Evolutionary conservation across 257 asterid species (phyloP), one percentile per base, ranked within the genome.

Genomic region (Solanum commersonii): DNA sequence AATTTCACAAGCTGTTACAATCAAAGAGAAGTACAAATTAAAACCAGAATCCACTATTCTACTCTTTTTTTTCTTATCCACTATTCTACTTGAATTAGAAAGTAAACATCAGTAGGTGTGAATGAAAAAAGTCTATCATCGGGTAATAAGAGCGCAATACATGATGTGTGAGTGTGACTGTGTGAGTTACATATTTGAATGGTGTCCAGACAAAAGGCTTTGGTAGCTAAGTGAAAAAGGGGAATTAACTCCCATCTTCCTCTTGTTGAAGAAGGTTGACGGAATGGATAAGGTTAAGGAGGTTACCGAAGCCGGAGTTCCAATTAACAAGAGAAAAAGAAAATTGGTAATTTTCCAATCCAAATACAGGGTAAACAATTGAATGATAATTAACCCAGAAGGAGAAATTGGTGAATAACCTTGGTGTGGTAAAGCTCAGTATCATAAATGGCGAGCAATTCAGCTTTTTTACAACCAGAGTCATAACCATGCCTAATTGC

Each of bases 401-500:
- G 12, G 10, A 73, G 15, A 33, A 40, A 23, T 49, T 46, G 29
- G 10, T 12, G 52, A 67, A 8, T 42, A 46, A 96, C 99, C 99
- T 97, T 96, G 49, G 95, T 84, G 90, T 96, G 99, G 89, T 96
- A 97, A 84, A 96, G 93, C 49, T 91, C 86, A 52, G 98, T 89
- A 82, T 97, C 99, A 82, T 97, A 92, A 63, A 97, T 97, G 85
- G 99, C 98, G 2, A 97, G 99, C 89, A 97, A 46, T 92, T 97
- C 96, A 23, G 98, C 98, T 76, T 88, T 93, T 79, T 9, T 56
- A 90, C 99, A 97, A 2, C 98, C 97, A 71, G 93, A 89, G 27
- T 95, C 98, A 60, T 90, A 93, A 10, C 99, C 99, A 88, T 92
- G 91, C 77, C 98, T 89, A 22, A 95, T 92, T 14, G 99, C 99